Conservation (phyloP, 192 early-diverging fungal species). For the Gigaspora rosea region DNA sequence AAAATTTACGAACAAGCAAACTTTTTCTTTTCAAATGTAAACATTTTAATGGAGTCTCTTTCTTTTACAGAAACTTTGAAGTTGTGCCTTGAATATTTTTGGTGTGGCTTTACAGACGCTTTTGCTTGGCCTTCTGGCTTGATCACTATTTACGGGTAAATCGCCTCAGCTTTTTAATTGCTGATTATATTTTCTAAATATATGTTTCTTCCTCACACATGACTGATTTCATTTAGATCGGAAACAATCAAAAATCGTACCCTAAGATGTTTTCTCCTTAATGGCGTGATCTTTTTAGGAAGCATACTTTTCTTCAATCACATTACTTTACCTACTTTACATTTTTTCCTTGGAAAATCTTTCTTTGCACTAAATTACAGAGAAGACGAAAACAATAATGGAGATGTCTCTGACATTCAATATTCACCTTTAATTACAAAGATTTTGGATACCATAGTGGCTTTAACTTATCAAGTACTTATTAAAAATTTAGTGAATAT, state of each 20-base stretch:
- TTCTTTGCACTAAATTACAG: background rate
- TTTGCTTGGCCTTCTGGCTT: conserved; percentile 47
- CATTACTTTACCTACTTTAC: conserved; percentile 35
- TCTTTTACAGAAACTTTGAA: conserved; percentile 16
- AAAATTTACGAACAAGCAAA: too few relatives aligned
- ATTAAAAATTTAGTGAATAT: background rate
- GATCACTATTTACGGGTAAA: conserved; percentile 53
- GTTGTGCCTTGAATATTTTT: conserved; percentile 19
- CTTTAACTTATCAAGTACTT: conserved; percentile 37
- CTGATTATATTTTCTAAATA: background rate
- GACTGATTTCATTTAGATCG: conserved; percentile 37
- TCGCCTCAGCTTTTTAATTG: background rate
- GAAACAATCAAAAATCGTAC: conserved; percentile 43
- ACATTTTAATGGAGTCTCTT: too few relatives aligned
- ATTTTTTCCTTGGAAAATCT: conserved; percentile 12
- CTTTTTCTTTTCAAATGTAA: too few relatives aligned
- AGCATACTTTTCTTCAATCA: conserved; percentile 51
- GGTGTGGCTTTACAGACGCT: conserved; percentile 38
- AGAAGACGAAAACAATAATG: background rate
- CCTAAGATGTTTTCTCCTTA: conserved; percentile 51
- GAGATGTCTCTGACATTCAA: too few relatives aligned
- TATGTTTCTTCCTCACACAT: background rate
- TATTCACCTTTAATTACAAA: conserved; percentile 26
- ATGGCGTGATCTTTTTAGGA: conserved; percentile 56
- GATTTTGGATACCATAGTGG: conserved; percentile 27